These are phyloP conservation scores for Podaxis sp. DNA, from an alignment of 768 basidiomycete genomes.

Conservation along the genomic window DNA sequence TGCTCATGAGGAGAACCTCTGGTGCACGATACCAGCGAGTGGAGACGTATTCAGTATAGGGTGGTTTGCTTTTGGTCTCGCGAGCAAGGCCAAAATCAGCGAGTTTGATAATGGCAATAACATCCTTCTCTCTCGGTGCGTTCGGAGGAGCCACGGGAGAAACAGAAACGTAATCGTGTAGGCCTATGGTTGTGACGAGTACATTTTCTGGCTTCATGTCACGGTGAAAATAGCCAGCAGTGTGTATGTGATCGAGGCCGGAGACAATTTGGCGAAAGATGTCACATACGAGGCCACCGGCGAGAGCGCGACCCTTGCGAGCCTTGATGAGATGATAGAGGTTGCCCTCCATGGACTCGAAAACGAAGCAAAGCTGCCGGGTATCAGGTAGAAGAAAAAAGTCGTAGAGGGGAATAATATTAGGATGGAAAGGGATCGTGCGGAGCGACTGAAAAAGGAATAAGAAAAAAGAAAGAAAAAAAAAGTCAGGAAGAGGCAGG, in stretches of 20 bases:
- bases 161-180: constrained; percentile 86
- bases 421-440: constrained; percentile 91
- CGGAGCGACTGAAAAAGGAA: constrained; percentile 72
- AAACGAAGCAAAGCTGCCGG: constrained; percentile 98
- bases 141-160: constrained; percentile 66
- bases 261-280: constrained; percentile 91
- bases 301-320: constrained; percentile 90
- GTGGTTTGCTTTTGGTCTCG: constrained; percentile 83
- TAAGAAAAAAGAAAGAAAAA: constrained; percentile 17
- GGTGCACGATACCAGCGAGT: constrained; percentile 99
- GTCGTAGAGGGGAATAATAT: constrained; percentile 98
- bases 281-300: constrained; percentile 94
- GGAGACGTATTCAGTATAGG: constrained; percentile 98
- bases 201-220: constrained; percentile 99
- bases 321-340: constrained; percentile 99
- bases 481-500: constrained; percentile 19
- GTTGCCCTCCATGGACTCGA: constrained; percentile 99
- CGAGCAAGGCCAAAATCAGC: constrained; percentile 98
- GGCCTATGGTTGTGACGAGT: constrained; percentile 94
- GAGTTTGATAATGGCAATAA: constrained; percentile 94
- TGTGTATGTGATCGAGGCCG: constrained; percentile 92
- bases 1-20: constrained; percentile 88
- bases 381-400: constrained; percentile 96
- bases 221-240: constrained; percentile 93
- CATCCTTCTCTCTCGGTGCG: constrained; percentile 83